phyloP scores from a whole-genome alignment of 805 yeast species.

The Hanseniaspora guilliermondii region DNA sequence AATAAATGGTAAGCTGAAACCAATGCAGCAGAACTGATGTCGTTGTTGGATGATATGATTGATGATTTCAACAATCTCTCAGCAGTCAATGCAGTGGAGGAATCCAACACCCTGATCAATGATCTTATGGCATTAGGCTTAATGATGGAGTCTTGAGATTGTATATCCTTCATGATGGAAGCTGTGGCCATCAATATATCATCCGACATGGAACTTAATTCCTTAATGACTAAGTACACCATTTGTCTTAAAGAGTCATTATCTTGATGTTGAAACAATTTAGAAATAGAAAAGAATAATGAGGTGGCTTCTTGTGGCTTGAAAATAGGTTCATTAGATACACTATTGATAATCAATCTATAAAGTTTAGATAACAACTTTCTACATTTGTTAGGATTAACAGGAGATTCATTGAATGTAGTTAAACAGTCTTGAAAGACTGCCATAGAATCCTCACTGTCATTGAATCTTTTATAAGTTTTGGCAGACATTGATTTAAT shows the following conservation, averaged over 20 bases:
- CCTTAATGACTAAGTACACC: slow-evolving; percentile 89
- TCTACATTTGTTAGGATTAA: slow-evolving; percentile 80
- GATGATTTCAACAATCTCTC: slow-evolving; percentile 88
- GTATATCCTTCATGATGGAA: slow-evolving; percentile 95
- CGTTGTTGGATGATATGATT: slow-evolving; percentile 79
- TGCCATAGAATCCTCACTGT: slow-evolving; percentile 87
- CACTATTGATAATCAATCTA: slow-evolving; percentile 40
- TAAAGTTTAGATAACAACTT: slow-evolving; percentile 66
- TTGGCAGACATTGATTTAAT: slow-evolving; percentile 55
- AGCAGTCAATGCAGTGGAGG: slow-evolving; percentile 78
- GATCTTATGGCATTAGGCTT: slow-evolving; percentile 94
- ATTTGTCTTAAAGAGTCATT: slow-evolving; percentile 74
- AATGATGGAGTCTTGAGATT: slow-evolving; percentile 70
- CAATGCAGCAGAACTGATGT: slow-evolving; percentile 85
- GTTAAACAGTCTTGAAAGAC: slow-evolving; percentile 90
- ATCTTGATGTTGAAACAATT: slow-evolving; percentile 85
- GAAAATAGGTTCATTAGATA: slow-evolving; percentile 33
- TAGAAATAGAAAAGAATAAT: slow-evolving; percentile 84
- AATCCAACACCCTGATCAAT: slow-evolving; percentile 77
- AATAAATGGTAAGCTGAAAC: slow-evolving; percentile 80
- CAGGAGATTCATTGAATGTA: slow-evolving; percentile 83
- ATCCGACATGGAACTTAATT: slow-evolving; percentile 68
- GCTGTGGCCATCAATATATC: slow-evolving; percentile 96
- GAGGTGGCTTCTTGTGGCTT: slow-evolving; percentile 84
- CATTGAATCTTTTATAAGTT: slow-evolving; percentile 74